These are phyloP conservation scores for Boletus tylopilopsis DNA, from an alignment of 768 basidiomycete genomes.

Conservation along the genomic window DNA sequence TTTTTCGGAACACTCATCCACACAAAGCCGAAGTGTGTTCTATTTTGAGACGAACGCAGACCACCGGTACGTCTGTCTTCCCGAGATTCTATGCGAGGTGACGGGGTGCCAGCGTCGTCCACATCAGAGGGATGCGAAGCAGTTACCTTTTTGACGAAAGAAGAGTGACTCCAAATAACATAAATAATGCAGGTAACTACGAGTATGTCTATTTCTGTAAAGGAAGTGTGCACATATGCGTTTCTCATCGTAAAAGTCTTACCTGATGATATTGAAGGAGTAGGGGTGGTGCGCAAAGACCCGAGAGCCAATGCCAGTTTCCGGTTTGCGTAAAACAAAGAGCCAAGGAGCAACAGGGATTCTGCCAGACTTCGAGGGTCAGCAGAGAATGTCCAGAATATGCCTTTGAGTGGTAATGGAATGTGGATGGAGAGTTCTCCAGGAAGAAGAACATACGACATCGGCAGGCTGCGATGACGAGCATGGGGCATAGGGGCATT, in stretches of 20 bases:
- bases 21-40: constrained; percentile 62
- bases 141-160: constrained; percentile 32
- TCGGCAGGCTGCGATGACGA: constrained; percentile 35
- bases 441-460: constrained; percentile 42
- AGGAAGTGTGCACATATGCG: constrained; percentile 2
- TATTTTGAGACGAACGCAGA: constrained; percentile 30
- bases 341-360: constrained; percentile 59
- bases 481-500: constrained; percentile 41
- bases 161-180: constrained; percentile 57
- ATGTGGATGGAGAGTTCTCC: constrained; percentile 43
- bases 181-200: constrained; percentile 55
- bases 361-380: constrained; percentile 64
- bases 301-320: constrained; percentile 27
- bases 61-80: constrained; percentile 40
- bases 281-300: constrained; percentile 16
- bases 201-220: constrained; percentile 56
- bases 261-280: constrained; percentile 54
- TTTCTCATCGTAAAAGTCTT: constrained; percentile 11
- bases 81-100: constrained; percentile 47
- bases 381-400: constrained; percentile 46
- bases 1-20: constrained; percentile 94
- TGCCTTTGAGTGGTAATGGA: constrained; percentile 40
- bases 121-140: constrained; percentile 13
- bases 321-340: constrained; percentile 52
- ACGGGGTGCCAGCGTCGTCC: constrained; percentile 25